Base-by-base conservation (phyloP, 2,329 filamentous ascomycete species). In the Fusarium sublunatum region DNA sequence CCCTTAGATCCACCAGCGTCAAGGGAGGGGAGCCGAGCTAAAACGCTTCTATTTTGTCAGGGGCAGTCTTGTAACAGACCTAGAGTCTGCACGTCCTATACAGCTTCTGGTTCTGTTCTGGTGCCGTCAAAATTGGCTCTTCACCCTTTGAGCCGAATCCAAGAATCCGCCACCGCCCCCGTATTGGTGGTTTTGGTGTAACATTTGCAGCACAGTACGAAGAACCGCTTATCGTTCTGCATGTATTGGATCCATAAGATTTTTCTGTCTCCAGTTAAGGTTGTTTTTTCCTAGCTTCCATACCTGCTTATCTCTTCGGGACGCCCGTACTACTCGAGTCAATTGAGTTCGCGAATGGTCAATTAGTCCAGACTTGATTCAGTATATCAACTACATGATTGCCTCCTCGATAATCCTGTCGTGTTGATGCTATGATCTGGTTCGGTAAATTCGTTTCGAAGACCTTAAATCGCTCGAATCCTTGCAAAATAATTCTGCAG, bases 11-110 rank as follows among this genome's bases (percentile, higher is more conserved):
- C 65, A 71, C 65, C 42, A 41, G 54, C 59, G 46, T 54, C 67
- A 69, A 70, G 67, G 65, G 58, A 67, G 64, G 61, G 34, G 24
- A 57, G 50, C 64, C 53, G 58, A 70, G 68, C 63, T 71, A 70
- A 69, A 67, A 70, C 61, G 64, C 57, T 57, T 60, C 41, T 32
- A 59, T 10, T 50, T 48, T 57, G 55, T 61, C 53, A 59, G 31
- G 31, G 31, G 31, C 31, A 34, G 12, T n/a, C 13, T 46, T 26
- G 32, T n/a, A 50, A n/a, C 19, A 19, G 19, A 19, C 19, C 19
- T 19, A 19, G 19, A 19, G 19, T 19, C 19, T 19, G 19, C 19
- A 19, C 19, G 19, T 19, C 19, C 19, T 19, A 28, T 19, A 25
- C 39, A 44, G n/a, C 35, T 36, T 43, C 38, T 25, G 47, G 31